Evolutionary conservation across 805 yeast species (phyloP).

Genomic region (Nakazawaea ambrosiae): DNA sequence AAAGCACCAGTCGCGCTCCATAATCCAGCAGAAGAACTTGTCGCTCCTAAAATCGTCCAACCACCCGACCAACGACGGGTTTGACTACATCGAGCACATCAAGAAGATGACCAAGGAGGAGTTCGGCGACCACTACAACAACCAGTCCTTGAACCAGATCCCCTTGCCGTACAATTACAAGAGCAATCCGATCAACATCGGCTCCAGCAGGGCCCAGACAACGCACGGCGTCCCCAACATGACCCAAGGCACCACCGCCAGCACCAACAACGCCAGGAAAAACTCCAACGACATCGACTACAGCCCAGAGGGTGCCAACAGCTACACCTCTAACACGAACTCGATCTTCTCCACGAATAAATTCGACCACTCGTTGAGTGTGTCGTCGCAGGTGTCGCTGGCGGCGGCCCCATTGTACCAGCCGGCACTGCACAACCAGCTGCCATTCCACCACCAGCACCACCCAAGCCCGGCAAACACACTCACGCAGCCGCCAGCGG

Average conservation of each 20-base stretch:
- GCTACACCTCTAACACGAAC: conserved; percentile 14
- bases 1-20: conserved; percentile 7
- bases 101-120: conserved; percentile 28
- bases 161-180: conserved; percentile 12
- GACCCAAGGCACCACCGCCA: conserved; percentile 10
- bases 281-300: conserved; percentile 6
- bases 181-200: conserved; percentile 5
- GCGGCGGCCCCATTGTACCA: conserved; percentile 7
- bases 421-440: conserved; percentile 5
- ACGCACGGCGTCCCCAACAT: neutral
- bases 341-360: conserved; percentile 15
- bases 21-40: conserved; percentile 15
- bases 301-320: conserved; percentile 20
- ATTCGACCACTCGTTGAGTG: conserved; percentile 11
- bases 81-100: conserved; percentile 31
- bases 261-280: too few relatives aligned
- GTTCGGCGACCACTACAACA: conserved; percentile 21
- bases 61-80: conserved; percentile 19
- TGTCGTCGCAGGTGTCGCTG: conserved; percentile 10
- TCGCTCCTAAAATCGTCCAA: conserved; percentile 11
- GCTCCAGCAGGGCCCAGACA: neutral
- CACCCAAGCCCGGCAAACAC: too few relatives aligned
- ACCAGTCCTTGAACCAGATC: conserved; percentile 1
- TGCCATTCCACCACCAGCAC: neutral
- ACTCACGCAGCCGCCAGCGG: neutral